Conservation (phyloP, 345 rosid genomes). For the Salix udensis region DNA sequence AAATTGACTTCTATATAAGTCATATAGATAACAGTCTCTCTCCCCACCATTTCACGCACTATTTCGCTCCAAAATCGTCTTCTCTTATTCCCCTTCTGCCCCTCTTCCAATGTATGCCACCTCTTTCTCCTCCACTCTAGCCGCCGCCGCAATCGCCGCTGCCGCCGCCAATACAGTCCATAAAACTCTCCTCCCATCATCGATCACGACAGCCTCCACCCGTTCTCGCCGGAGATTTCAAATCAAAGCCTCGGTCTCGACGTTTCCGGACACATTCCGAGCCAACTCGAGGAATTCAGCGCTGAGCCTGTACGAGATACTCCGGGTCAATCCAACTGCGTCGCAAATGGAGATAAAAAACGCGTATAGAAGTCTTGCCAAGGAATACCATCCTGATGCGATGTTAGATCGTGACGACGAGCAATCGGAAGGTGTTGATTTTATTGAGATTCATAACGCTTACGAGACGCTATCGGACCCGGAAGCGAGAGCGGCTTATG, state of each 20-base stretch:
- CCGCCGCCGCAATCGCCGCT: not conserved
- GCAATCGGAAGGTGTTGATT: constrained; percentile 46
- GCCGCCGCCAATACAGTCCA: not conserved
- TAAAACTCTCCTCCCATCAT: not conserved
- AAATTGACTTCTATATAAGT: not conserved
- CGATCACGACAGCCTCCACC: not conserved
- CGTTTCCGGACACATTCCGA: not conserved
- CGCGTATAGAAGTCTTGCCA: constrained; percentile 35
- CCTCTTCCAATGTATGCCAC: constrained; percentile 1
- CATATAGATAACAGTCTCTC: not conserved
- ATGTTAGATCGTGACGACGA: constrained; percentile 8
- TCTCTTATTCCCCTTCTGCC: not conserved
- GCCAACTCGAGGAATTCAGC: not conserved
- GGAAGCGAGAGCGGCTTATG: constrained; percentile 62
- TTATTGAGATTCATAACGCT: constrained; percentile 68
- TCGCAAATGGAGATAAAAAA: constrained; percentile 21
- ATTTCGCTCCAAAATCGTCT: not conserved
- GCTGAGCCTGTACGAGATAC: constrained; percentile 23
- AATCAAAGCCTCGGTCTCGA: constrained; percentile 3
- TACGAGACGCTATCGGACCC: constrained; percentile 75
- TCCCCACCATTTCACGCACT: constrained; percentile 1
- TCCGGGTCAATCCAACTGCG: constrained; percentile 14
- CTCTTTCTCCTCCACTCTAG: not conserved
- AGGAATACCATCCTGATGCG: constrained; percentile 61
- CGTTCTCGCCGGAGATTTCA: not conserved